Base-by-base conservation (phyloP, 139 green algal species). In the Zygnema cylindricum region DNA sequence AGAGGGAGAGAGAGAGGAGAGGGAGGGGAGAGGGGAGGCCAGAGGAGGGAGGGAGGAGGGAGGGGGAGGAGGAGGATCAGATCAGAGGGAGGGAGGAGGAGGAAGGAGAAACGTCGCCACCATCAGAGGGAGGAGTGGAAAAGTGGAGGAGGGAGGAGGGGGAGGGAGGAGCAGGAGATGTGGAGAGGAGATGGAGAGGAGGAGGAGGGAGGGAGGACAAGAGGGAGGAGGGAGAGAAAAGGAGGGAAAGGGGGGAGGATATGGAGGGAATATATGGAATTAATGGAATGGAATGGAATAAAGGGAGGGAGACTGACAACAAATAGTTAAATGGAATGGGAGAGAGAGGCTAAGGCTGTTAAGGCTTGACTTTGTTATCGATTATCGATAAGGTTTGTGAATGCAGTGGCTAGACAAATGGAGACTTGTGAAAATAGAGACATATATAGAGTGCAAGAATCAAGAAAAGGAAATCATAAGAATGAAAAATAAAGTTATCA, bases 161-260 rank as follows among this genome's bases (percentile, higher is more conserved):
- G 71, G 39, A 16, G 71, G 71, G 71, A 16, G 11, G 71, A 16
- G 71, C 7, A 43, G 71, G 71, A 16, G 71, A 16, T 25, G 71
- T 7, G 38, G 38, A 49, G 41, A 16, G 71, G 38, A 43, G 71
- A 16, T 3, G 71, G 39, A 16, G 11, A 16, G 71, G 71, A 16
- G 71, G 11, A 16, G 71, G 41, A 16, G 11, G 71, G 71, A 16
- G 38, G 71, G 11, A 16, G 39, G 71, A 16, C 7, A 79, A 16
- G 71, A 16, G 71, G 38, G 38, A 79, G 41, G 36, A 79, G 71
- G 71, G 71, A 79, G 71, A 79, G 71, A 16, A 16, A 79, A 16
- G 38, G 71, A 41, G 71, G 16, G 71, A 43, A 11, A 79, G 71
- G 38, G 16, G 71, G 71, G 38, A 43, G 38, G 71, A 16, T 25